Base-by-base conservation (phyloP, 2,329 filamentous ascomycete species). In the Davidsoniella eucalypti region DNA sequence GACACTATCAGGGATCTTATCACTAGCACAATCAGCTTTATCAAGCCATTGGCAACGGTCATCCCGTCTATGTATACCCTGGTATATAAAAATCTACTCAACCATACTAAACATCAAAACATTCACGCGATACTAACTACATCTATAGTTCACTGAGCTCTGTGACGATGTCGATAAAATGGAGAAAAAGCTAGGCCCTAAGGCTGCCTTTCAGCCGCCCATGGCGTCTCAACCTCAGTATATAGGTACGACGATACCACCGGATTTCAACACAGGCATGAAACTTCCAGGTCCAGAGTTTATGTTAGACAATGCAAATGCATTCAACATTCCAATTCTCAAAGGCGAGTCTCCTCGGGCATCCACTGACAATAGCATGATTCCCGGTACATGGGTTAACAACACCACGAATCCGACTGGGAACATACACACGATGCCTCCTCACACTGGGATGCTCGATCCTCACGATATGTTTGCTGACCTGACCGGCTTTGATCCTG, bases 11-110 rank as follows among this genome's bases (percentile, higher is more conserved):
- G 59, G 4, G 55, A 54, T 2, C 55, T 67, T 17, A 61, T 67
- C 26, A 55, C 61, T 41, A 59, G 58, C 12, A 60, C 65, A 5
- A 56, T 67, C 51, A 58, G 56, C 33, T 57, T 66, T 6, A 61
- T 61, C 12, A 58, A 63, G 38, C 61, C 63, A 2, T 63, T 64
- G 59, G 58, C 56, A 10, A 43, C 37, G 5, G 49, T 57, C 8
- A 55, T 58, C n/a, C 57, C 57, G 14, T 49, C 52, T 1, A 52
- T 56, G 12, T 51, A 56, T 9, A 51, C 50, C 4, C 50, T 57
- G 49, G 57, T 54, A 29, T 29, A 26, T 42, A 6, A 4, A 9
- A 37, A 23, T 21, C 21, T 5, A 21, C 21, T 21, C 10, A 9
- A n/a, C n/a, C 12, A 23, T 5, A 18, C 14, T 2, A n/a, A 5